These are phyloP conservation scores for Pythium folliculosum DNA, from an alignment of 352 stramenopile species.

Conservation along the genomic window DNA sequence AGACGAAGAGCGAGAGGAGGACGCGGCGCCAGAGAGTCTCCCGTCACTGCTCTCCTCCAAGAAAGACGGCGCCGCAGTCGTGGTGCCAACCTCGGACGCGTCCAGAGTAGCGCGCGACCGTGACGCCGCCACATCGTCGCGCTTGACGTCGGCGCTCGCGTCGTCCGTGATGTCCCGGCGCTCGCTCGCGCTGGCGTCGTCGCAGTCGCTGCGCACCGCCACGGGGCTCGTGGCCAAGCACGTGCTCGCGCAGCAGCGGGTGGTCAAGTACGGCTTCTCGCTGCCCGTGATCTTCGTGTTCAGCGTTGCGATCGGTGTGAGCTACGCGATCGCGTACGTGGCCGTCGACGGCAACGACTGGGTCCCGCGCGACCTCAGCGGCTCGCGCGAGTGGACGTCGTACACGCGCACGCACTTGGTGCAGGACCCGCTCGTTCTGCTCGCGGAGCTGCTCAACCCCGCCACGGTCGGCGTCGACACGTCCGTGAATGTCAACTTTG, in stretches of 20 bases:
- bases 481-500: conserved; percentile 19
- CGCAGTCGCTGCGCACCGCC: too few species aligned
- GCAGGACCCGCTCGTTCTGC: conserved; percentile 14
- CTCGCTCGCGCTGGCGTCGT: too few species aligned
- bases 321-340: conserved; percentile 16
- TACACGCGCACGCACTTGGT: conserved; percentile 25
- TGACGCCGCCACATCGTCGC: too few species aligned
- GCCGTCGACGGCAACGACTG: neutral
- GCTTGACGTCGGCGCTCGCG: too few species aligned
- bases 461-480: conserved; percentile 18
- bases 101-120: too few species aligned
- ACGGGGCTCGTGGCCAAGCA: too few species aligned
- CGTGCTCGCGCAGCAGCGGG: conserved; percentile 1
- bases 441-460: conserved; percentile 11
- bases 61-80: too few species aligned
- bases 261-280: conserved; percentile 24
- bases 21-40: too few species aligned
- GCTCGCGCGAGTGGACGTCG: conserved; percentile 21
- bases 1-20: too few species aligned
- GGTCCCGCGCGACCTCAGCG: conserved; percentile 19
- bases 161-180: too few species aligned
- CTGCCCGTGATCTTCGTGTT: conserved; percentile 26
- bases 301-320: conserved; percentile 22
- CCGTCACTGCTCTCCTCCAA: too few species aligned
- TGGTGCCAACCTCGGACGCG: too few species aligned